Conservation (phyloP, 2,329 filamentous ascomycete species). For the Botrytis aclada region DNA sequence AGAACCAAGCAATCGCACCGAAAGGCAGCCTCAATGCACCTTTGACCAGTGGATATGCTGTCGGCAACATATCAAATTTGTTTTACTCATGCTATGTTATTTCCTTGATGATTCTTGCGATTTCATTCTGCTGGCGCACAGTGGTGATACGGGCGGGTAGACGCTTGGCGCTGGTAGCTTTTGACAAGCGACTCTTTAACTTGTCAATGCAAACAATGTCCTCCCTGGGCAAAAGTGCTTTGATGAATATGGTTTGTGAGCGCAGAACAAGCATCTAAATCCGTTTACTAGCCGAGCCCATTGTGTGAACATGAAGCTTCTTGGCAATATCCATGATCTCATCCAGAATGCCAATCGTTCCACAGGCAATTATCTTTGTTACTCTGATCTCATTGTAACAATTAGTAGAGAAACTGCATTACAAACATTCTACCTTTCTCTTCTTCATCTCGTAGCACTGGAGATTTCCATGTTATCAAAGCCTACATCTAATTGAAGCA, state of each 20-base stretch:
- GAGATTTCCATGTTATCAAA: not conserved
- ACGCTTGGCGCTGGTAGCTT: not conserved
- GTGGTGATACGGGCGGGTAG: not conserved
- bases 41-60: not conserved
- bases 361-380: not conserved
- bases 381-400: not conserved
- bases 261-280: not conserved
- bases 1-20: slow-evolving; percentile 2
- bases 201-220: not conserved
- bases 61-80: not conserved
- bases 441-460: not conserved
- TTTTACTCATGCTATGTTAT: not conserved
- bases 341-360: not conserved
- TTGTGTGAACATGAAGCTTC: not conserved
- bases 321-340: not conserved
- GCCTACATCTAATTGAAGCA: not conserved
- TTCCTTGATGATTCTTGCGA: slow-evolving; percentile 1
- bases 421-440: not conserved
- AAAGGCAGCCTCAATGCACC: slow-evolving; percentile 1
- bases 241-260: not conserved
- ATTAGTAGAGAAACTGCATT: not conserved
- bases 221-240: not conserved
- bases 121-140: not conserved
- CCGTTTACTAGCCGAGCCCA: not conserved
- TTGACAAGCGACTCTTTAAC: not conserved